Conservation (phyloP, 2,329 filamentous ascomycete genomes). For the Pseudogymnoascus pannorum region DNA sequence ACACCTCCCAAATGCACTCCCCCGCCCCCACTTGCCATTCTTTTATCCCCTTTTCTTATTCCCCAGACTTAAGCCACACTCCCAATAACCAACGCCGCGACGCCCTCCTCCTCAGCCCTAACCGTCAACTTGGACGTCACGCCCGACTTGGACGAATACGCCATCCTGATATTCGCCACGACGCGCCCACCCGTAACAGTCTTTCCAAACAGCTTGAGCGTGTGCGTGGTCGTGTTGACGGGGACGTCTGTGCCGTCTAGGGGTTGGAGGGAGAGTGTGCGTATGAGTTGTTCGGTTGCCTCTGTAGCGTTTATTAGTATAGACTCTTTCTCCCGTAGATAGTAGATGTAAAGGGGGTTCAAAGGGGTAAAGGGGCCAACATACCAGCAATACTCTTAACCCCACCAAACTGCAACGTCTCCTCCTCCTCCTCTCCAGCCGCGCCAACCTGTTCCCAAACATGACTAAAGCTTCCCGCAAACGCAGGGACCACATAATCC, state of each 20-base stretch:
- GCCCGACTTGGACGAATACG: constrained; percentile 82
- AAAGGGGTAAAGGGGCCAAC: background rate
- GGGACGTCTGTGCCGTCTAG: constrained; percentile 91
- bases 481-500: constrained; percentile 89
- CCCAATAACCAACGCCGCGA: constrained; percentile 76
- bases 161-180: constrained; percentile 83
- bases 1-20: background rate
- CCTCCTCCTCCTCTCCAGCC: constrained; percentile 80
- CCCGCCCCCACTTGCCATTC: no score
- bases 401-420: constrained; percentile 80
- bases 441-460: constrained; percentile 91
- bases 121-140: constrained; percentile 95
- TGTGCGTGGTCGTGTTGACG: constrained; percentile 81
- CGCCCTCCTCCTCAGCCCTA: constrained; percentile 84
- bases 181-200: constrained; percentile 86
- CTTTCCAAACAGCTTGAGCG: constrained; percentile 93
- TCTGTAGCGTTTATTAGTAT: no score
- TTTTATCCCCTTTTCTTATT: background rate
- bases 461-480: constrained; percentile 90
- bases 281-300: constrained; percentile 83
- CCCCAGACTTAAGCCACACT: constrained; percentile 52
- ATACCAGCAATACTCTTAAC: constrained; percentile 88
- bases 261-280: constrained; percentile 81
- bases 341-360: background rate
- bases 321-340: constrained; percentile 11